phyloP scores from a whole-genome alignment of 202 grass and related monocot genomes.

The Eragrostis tef region DNA sequence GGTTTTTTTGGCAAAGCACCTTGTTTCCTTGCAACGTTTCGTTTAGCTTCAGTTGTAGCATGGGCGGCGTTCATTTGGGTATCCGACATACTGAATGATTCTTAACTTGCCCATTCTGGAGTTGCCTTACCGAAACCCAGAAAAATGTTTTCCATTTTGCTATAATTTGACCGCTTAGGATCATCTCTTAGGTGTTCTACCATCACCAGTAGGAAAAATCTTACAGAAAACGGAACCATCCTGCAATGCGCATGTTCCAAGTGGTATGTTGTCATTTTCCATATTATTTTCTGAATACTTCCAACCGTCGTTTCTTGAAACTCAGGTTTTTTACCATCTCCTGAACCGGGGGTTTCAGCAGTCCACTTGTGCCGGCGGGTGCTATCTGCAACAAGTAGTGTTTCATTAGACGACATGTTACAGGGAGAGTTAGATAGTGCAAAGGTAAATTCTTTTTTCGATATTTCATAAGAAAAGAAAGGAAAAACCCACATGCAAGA shows the following conservation, averaged over 20 bases:
- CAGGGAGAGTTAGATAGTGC: conserved; percentile 31
- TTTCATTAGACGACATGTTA: conserved; percentile 19
- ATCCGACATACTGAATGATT: too few relatives aligned
- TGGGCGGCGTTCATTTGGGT: not conserved
- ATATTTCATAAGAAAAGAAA: not conserved
- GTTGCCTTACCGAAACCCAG: not conserved
- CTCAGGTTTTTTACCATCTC: conserved; percentile 41
- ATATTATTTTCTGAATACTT: not conserved
- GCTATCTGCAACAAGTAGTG: conserved; percentile 23
- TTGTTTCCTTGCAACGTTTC: not conserved
- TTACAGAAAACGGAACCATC: not conserved
- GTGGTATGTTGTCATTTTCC: not conserved
- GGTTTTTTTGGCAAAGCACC: not conserved
- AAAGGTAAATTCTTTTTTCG: conserved; percentile 40
- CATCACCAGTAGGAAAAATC: not conserved
- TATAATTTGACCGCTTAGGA: not conserved
- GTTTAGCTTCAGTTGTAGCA: not conserved
- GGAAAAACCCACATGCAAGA: not conserved
- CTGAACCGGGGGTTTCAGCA: conserved; percentile 19
- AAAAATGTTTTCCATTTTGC: not conserved
- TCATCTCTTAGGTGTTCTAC: not conserved
- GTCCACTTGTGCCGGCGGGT: conserved; percentile 3
- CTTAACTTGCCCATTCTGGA: not conserved
- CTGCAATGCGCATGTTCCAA: not conserved
- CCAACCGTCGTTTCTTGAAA: not conserved